Evolutionary conservation across 495 filamentous ascomycete species (phyloP).

Genomic region (Trichoderma asperelloides): DNA sequence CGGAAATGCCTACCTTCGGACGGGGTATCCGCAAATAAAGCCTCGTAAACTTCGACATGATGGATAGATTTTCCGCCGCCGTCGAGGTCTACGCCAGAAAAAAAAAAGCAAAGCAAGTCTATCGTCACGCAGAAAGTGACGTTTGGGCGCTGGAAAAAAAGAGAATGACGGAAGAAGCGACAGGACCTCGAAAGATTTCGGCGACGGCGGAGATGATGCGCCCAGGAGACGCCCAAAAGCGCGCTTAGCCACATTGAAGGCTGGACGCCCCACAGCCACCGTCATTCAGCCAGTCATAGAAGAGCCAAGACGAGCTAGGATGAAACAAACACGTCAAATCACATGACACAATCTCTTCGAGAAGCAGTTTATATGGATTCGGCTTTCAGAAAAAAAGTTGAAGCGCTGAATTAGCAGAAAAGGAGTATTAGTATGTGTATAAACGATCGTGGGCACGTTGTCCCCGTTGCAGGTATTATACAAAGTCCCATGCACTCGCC

Average conservation of each 20-base stretch:
- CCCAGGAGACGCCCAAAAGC: neutral
- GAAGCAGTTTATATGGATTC: neutral
- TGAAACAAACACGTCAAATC: neutral
- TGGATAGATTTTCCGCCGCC: neutral
- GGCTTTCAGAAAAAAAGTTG: neutral
- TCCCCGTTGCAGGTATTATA: conserved; percentile 8
- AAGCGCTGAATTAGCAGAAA: neutral
- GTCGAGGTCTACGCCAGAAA: neutral
- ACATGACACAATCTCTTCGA: neutral
- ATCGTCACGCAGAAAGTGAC: neutral
- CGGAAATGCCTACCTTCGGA: conserved; percentile 20
- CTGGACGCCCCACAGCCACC: neutral
- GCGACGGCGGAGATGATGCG: conserved; percentile 4
- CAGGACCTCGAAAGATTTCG: neutral
- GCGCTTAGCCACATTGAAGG: neutral
- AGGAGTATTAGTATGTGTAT: conserved; percentile 1
- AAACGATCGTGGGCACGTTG: conserved; percentile 9
- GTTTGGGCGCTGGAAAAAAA: neutral
- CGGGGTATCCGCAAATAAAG: conserved; percentile 22
- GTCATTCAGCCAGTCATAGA: neutral
- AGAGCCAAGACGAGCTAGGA: neutral
- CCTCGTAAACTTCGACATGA: conserved; percentile 10
- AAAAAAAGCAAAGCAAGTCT: neutral
- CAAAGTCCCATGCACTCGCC: conserved; percentile 9
- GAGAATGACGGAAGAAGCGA: neutral